Evolutionary conservation across 257 asterid species (phyloP).

Genomic region (Solanum pinnatisectum): DNA sequence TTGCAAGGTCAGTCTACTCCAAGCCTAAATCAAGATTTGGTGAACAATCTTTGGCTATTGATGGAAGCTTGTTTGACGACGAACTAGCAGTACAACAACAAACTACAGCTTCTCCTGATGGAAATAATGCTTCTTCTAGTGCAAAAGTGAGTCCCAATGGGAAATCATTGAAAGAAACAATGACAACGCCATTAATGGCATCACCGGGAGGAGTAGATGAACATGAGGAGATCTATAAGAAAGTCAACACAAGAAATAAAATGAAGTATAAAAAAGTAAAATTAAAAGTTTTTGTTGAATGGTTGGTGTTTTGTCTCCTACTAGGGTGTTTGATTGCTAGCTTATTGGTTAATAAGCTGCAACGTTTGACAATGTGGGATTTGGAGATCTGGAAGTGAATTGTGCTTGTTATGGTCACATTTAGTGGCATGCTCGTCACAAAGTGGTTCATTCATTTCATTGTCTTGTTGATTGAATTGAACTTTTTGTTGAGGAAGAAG

Average conservation of each 20-base stretch:
- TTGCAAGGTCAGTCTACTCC: slow-evolving; percentile 32
- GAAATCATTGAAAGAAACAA: slow-evolving; percentile 11
- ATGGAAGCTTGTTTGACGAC: slow-evolving; percentile 24
- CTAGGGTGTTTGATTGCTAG: slow-evolving; percentile 46
- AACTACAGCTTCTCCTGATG: background rate
- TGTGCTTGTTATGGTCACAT: slow-evolving; percentile 57
- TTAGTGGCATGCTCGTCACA: slow-evolving; percentile 64
- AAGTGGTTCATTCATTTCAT: slow-evolving; percentile 47
- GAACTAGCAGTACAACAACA: slow-evolving; percentile 2
- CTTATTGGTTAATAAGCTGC: slow-evolving; percentile 31
- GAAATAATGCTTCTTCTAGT: slow-evolving; percentile 35
- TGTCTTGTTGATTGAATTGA: slow-evolving; percentile 65
- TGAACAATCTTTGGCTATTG: slow-evolving; percentile 44
- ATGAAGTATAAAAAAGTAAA: slow-evolving; percentile 51
- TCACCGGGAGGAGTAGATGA: slow-evolving; percentile 51
- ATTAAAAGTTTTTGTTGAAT: slow-evolving; percentile 46
- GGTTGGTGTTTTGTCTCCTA: slow-evolving; percentile 48
- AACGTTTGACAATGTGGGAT: slow-evolving; percentile 28
- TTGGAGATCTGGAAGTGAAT: slow-evolving; percentile 65
- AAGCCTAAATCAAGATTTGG: slow-evolving; percentile 89
- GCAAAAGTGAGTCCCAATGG: slow-evolving; percentile 10
- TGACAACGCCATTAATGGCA: slow-evolving; percentile 36
- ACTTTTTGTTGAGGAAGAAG: slow-evolving; percentile 56
- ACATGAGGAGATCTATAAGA: slow-evolving; percentile 72
- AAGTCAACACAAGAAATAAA: slow-evolving; percentile 56